A percentile compares a stretch with the other conserved stretches of the same genome.
Evolutionary conservation across 495 filamentous ascomycete species (phyloP).

Genomic region (Parathielavia appendiculata): DNA sequence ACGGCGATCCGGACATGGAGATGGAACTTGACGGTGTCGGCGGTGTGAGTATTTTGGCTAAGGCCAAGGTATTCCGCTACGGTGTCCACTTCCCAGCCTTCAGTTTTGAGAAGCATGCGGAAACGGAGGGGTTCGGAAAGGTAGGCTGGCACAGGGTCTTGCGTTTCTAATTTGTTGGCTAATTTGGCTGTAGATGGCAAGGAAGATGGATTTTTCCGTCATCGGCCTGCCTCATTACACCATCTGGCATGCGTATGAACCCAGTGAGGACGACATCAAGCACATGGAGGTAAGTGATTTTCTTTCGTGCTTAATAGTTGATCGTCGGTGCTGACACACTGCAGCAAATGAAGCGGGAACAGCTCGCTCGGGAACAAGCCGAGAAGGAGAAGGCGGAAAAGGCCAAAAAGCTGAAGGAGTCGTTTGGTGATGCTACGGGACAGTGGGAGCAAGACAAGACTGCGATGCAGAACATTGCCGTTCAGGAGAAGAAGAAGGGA

Average conservation of each 20-base stretch:
- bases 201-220: conserved; percentile 92
- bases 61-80: conserved; percentile 87
- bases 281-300: conserved; percentile 74
- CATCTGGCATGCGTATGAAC: conserved; percentile 99
- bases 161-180: conserved; percentile 22
- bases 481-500: conserved; percentile 47
- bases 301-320: not conserved
- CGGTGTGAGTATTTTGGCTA: conserved; percentile 94
- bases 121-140: conserved; percentile 99
- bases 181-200: conserved; percentile 74
- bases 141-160: conserved; percentile 42
- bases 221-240: conserved; percentile 96
- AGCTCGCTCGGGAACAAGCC: conserved; percentile 63
- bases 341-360: conserved; percentile 82
- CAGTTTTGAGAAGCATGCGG: conserved; percentile 97
- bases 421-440: conserved; percentile 61
- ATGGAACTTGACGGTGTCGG: conserved; percentile 99
- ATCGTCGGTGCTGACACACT: conserved; percentile 18
- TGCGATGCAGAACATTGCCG: conserved; percentile 61
- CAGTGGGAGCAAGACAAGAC: conserved; percentile 84
- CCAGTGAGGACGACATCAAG: conserved; percentile 90
- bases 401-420: conserved; percentile 61
- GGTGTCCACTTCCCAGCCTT: conserved; percentile 98
- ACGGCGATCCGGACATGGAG: conserved; percentile 97
- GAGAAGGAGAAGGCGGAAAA: conserved; percentile 63